Evolutionary conservation across 352 stramenopile species (phyloP), one percentile per base, ranked within the genome.

Genomic region (Phytophthora aleatoria): DNA sequence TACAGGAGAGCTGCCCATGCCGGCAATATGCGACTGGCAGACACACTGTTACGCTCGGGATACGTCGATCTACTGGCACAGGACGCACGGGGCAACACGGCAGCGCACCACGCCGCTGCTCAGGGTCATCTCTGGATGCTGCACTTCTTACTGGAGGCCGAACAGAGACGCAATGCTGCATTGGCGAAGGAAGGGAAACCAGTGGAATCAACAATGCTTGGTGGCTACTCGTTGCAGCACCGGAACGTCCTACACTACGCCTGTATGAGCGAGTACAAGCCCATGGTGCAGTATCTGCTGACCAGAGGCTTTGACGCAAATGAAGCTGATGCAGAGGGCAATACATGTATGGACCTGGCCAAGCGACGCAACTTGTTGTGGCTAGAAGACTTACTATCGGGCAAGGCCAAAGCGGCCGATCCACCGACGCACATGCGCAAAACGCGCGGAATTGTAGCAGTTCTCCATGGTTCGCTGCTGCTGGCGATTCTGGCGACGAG

Each of bases 121-220:
- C 72, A 90, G 50, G 84, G 86, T 43, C 83, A 92, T 57, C 64
- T 95, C 33, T 90, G 81, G 81, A 71, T 83, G 41, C 69, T 95
- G 38, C 86, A 95, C 52, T 92, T 81, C 51, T 68, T 95, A 27
- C 59, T 93, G 8, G 76, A 89, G 50, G 69, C 71, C 1, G 71
- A 89, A 51, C 49, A 71, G 36, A 68, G 71, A 28, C 49, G 54
- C 3, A 69, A 71, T 28, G 56, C 54, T 45, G 61, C 58, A 9
- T 48, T 64, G 27, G 57, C 66, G 1, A 74, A 59, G 11, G 52
- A 48, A 24, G 57, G 59, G 12, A 51, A 76, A 26, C 30, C 50
- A 7, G 61, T 69, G 31, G 53, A 69, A 27, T 39, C 55, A 24
- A 60, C 50, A 26, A 67, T 43, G 6, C 64, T 76, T 7, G 77